Base-by-base conservation (phyloP, 202 grass and related monocot species). In the Zizania palustris region DNA sequence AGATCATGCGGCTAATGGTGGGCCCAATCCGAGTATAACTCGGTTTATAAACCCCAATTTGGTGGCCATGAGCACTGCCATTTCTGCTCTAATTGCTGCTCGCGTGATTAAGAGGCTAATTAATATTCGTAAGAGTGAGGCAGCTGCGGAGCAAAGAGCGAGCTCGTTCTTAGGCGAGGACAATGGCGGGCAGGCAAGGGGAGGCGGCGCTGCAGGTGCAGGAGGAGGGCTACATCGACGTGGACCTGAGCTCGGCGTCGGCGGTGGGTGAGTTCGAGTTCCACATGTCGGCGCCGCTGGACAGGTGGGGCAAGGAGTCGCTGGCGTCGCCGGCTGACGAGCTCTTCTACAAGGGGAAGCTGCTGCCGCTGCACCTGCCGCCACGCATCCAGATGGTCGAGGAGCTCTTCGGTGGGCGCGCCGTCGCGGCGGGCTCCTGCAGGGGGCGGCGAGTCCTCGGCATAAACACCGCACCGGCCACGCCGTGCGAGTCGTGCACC, bases 271-370 rank as follows among this genome's bases (percentile, higher is more conserved):
- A 97, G 45, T 97, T 97, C 82, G 90, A 97, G 82, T 97, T n/a
- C 81, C 79, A 83, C 74, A 86, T 89, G 83, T 86, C 85, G 9
- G 69, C 71, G 50, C 86, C 88, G 70, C 69, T 77, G 20, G 74
- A 77, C 39, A 59, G 78, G 60, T 67, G 50, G 46, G 40, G 50
- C 33, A 22, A 51, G 12, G 72, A 73, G 65, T 63, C 83, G 9
- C 11, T 83, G 50, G 66, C 73, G 65, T 93, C 89, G 44, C 94
- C 85, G 18, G 91, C 94, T 0, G 94, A 97, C 57, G 89, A 97
- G 83, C 91, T 94, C 48, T 97, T 97, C 83, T 92, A 97, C 91
- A 94, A 97, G 81, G 95, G 95, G 0, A 92, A 92, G 80, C 87
- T 97, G 39, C 91, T 97, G 45, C 95, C 95, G 48, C 87, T 97